A percentile compares a stretch with the other conserved stretches of the same genome.
phyloP scores from a whole-genome alignment of 2,329 filamentous ascomycete species.

The Fusarium sp. region DNA sequence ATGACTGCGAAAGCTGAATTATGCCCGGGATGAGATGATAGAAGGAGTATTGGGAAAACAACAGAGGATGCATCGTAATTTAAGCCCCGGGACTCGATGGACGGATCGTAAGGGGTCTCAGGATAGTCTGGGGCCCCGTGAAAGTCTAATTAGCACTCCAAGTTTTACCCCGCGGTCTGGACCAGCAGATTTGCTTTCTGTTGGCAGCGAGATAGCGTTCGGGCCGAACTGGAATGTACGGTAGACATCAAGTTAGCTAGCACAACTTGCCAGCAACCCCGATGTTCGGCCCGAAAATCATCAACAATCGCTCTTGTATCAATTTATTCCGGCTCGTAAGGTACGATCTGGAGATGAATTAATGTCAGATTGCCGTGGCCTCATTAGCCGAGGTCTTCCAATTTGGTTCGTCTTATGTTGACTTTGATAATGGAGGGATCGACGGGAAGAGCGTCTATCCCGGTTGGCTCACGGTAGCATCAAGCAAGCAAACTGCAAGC shows the following conservation, averaged over 20 bases:
- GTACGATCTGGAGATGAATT: background rate
- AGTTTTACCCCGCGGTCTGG: background rate
- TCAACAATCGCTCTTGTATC: no score
- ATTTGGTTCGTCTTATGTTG: accelerated
- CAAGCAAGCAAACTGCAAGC: no score
- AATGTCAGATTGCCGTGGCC: background rate
- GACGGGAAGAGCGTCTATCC: background rate
- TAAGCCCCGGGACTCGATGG: background rate
- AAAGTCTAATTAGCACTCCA: background rate
- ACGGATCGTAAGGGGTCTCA: background rate
- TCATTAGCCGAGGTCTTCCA: background rate
- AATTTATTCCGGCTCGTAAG: accelerated
- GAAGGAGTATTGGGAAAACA: accelerated
- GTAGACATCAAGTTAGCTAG: background rate
- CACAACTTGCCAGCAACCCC: background rate
- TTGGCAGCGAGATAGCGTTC: background rate
- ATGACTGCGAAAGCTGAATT: background rate
- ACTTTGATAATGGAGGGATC: background rate
- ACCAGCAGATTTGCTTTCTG: background rate
- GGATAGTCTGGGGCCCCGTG: background rate
- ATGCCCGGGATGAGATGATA: background rate
- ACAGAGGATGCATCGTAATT: background rate
- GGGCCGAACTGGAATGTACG: background rate
- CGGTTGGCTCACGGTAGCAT: background rate
- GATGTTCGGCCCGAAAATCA: background rate